These are phyloP conservation scores for Rutstroemia sydowiana DNA, from an alignment of 2,329 filamentous ascomycete species.

Conservation along the genomic window DNA sequence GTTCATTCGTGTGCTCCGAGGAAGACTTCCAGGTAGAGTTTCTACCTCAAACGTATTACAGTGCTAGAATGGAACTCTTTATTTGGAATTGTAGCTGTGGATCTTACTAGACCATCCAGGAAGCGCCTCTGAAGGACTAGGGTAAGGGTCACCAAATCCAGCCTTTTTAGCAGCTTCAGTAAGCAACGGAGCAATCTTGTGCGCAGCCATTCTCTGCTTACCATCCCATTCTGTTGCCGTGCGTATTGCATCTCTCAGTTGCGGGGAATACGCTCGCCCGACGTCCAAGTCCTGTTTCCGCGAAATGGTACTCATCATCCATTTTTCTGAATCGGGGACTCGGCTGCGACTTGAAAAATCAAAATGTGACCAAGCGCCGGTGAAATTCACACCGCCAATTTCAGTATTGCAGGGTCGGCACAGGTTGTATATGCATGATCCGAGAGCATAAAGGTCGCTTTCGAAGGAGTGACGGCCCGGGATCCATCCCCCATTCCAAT, in stretches of 20 bases:
- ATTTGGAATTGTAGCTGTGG: not conserved
- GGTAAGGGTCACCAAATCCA: not conserved
- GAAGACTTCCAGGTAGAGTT: too few species aligned
- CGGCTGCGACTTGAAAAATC: not conserved
- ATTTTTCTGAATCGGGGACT: not conserved
- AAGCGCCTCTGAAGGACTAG: not conserved
- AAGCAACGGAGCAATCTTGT: not conserved
- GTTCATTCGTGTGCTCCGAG: too few species aligned
- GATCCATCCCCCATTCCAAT: too few species aligned
- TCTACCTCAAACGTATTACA: too few species aligned
- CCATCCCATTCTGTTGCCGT: not conserved
- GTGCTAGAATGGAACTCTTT: not conserved
- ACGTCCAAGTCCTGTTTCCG: not conserved
- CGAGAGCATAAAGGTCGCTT: constrained; percentile 24
- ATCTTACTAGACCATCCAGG: not conserved
- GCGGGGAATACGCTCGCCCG: not conserved
- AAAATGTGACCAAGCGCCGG: constrained; percentile 2
- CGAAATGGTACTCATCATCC: not conserved
- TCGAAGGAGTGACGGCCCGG: constrained; percentile 10
- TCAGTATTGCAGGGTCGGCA: not conserved
- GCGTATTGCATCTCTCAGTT: not conserved
- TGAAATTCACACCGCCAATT: not conserved
- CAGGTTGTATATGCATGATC: constrained; percentile 18
- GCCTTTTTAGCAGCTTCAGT: not conserved
- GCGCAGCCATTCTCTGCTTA: not conserved